Percentiles rank a stretch among this genome's conserved stretches.
phyloP scores from a whole-genome alignment of 1,284 basidiomycete species.

The Puccinia triticina region DNA sequence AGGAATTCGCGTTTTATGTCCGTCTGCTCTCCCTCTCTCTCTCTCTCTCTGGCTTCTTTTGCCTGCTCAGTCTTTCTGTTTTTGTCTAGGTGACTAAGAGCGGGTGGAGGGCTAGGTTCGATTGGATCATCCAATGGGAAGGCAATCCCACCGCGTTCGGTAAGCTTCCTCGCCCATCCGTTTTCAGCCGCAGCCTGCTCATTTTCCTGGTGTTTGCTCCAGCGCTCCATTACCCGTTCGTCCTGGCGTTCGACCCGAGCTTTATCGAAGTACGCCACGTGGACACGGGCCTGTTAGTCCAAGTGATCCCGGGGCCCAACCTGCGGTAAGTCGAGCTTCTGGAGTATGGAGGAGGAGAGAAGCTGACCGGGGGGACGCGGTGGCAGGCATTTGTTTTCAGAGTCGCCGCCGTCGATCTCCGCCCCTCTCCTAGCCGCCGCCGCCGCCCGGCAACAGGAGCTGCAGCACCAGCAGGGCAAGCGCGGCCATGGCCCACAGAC shows the following conservation, averaged over 20 bases:
- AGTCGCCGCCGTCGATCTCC: conserved; percentile 79
- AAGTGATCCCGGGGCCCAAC: conserved; percentile 76
- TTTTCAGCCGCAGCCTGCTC: too few species aligned
- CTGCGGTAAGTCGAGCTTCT: conserved; percentile 52
- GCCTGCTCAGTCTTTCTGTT: neutral
- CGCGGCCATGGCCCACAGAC: neutral
- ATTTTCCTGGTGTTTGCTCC: conserved; percentile 35
- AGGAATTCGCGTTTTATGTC: conserved; percentile 96
- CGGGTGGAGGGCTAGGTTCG: conserved; percentile 83
- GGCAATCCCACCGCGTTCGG: conserved; percentile 90
- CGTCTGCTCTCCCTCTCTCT: neutral
- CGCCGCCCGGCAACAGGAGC: conserved; percentile 18
- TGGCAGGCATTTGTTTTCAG: conserved; percentile 80
- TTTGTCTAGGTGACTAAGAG: conserved; percentile 77
- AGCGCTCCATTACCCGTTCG: conserved; percentile 96
- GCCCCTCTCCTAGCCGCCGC: conserved; percentile 47
- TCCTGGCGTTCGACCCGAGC: conserved; percentile 92
- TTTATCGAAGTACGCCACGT: conserved; percentile 98
- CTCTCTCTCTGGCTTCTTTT: neutral
- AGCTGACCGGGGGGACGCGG: conserved; percentile 50
- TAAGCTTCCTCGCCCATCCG: conserved; percentile 63
- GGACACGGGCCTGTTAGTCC: conserved; percentile 85
- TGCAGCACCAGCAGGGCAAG: conserved; percentile 19
- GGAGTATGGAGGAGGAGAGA: conserved; percentile 48
- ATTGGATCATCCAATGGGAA: conserved; percentile 97